These are phyloP conservation scores for Oryza rufipogon DNA, from an alignment of 176 grass and related monocot genomes.

Conservation along the genomic window DNA sequence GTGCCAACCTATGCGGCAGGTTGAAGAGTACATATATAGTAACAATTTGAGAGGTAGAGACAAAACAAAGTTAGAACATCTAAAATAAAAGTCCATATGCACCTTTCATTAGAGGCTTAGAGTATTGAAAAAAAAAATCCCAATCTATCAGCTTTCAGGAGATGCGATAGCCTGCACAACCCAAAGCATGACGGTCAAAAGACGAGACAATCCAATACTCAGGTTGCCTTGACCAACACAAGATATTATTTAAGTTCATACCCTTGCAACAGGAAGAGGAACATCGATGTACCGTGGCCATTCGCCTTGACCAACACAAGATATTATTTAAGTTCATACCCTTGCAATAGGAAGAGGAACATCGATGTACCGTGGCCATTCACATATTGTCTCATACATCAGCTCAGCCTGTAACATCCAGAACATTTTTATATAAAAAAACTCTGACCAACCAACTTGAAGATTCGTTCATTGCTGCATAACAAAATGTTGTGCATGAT, in stretches of 20 bases:
- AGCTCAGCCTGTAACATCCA: slow-evolving; percentile 71
- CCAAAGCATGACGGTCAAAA: slow-evolving; percentile 12
- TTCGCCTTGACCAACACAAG: too few species aligned
- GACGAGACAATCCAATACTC: background rate
- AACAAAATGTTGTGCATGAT: background rate
- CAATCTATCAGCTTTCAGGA: slow-evolving; percentile 17
- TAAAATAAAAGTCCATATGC: too few species aligned
- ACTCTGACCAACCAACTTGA: background rate
- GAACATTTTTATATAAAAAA: slow-evolving; percentile 7
- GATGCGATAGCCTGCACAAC: slow-evolving; percentile 76
- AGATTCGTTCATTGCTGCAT: slow-evolving; percentile 1
- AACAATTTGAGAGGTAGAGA: too few species aligned
- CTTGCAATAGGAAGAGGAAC: slow-evolving; percentile 84
- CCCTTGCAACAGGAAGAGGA: too few species aligned
- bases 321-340: slow-evolving; percentile 48
- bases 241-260: too few species aligned
- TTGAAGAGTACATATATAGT: too few species aligned
- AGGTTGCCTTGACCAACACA: background rate
- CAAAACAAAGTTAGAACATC: too few species aligned
- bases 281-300: too few species aligned
- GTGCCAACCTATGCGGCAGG: too few species aligned
- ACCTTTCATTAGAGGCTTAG: too few species aligned
- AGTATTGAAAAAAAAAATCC: too few species aligned
- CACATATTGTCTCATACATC: slow-evolving; percentile 82
- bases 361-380: slow-evolving; percentile 80